Conservation (phyloP, 306 rosid species). For the Fagus crenata region DNA sequence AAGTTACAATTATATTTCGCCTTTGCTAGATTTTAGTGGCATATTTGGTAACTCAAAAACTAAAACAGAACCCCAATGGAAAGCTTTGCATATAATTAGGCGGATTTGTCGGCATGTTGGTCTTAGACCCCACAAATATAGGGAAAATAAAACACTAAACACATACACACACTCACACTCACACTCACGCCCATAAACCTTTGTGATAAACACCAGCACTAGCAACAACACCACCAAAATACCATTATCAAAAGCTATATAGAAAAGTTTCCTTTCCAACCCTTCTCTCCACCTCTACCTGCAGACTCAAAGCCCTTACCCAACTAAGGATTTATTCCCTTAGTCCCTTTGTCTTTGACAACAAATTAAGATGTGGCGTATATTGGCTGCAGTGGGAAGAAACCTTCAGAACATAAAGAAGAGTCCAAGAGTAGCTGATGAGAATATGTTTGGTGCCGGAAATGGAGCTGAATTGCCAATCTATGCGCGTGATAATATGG, state of each 20-base stretch:
- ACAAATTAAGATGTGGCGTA: not conserved
- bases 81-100: constrained; percentile 33
- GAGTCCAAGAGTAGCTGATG: constrained; percentile 85
- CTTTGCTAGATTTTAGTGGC: constrained; percentile 16
- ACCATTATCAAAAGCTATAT: constrained; percentile 47
- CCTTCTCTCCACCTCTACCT: not conserved
- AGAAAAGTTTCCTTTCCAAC: constrained; percentile 28
- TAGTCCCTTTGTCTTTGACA: not conserved
- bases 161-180: not conserved
- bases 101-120: constrained; percentile 62
- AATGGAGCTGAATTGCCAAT: constrained; percentile 43
- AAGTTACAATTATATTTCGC: constrained; percentile 24
- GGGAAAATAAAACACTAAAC: constrained; percentile 6
- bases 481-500: constrained; percentile 21
- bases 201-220: constrained; percentile 75
- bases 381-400: constrained; percentile 44
- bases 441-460: constrained; percentile 59
- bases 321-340: not conserved
- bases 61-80: constrained; percentile 10
- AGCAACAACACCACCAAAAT: constrained; percentile 44
- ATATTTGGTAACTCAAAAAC: not conserved
- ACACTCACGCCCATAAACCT: constrained; percentile 33
- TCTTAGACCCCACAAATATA: constrained; percentile 40
- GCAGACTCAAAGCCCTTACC: not conserved
- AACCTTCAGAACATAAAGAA: constrained; percentile 57